phyloP scores from a whole-genome alignment of 169 alveolate genomes.

The Sarcocystis neurona region DNA sequence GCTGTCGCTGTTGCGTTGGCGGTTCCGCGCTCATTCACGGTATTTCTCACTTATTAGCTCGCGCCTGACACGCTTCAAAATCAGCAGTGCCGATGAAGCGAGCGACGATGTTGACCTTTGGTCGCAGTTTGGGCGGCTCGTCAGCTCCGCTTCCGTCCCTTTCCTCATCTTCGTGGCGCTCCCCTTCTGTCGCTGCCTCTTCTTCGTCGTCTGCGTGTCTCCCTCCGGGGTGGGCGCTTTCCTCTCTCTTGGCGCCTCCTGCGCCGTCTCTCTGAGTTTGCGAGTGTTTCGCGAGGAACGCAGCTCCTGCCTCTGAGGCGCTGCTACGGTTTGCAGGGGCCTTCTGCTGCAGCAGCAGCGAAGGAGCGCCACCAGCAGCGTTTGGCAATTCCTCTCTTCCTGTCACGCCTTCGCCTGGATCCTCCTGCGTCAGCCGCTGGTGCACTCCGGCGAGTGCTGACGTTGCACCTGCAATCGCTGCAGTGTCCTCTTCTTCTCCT shows the following conservation, averaged over 20 bases:
- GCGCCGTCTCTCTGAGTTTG: neutral
- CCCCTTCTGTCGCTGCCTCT: neutral
- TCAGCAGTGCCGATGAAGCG: conserved; percentile 50
- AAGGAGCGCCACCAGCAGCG: neutral
- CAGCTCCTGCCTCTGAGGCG: too few relatives aligned
- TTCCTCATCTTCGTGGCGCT: neutral
- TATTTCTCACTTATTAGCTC: conserved; percentile 31
- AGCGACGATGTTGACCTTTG: neutral
- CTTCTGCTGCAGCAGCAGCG: neutral
- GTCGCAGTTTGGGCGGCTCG: neutral
- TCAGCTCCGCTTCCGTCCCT: neutral
- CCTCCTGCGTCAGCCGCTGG: too few relatives aligned
- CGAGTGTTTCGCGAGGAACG: too few relatives aligned
- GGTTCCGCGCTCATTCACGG: too few relatives aligned
- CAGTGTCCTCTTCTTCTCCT: too few relatives aligned
- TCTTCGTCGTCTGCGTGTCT: neutral
- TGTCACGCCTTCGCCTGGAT: neutral
- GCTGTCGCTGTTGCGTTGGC: too few relatives aligned
- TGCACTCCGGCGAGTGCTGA: too few relatives aligned
- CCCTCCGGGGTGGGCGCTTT: neutral
- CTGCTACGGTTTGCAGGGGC: too few relatives aligned
- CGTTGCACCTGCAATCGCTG: too few relatives aligned
- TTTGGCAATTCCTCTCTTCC: neutral
- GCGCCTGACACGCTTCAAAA: conserved; percentile 31
- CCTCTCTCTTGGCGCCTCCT: neutral